Evolutionary conservation across 2,329 filamentous ascomycete genomes (phyloP), one percentile per base, ranked within the genome.

Genomic region (Aspergillus pseudoterreus): DNA sequence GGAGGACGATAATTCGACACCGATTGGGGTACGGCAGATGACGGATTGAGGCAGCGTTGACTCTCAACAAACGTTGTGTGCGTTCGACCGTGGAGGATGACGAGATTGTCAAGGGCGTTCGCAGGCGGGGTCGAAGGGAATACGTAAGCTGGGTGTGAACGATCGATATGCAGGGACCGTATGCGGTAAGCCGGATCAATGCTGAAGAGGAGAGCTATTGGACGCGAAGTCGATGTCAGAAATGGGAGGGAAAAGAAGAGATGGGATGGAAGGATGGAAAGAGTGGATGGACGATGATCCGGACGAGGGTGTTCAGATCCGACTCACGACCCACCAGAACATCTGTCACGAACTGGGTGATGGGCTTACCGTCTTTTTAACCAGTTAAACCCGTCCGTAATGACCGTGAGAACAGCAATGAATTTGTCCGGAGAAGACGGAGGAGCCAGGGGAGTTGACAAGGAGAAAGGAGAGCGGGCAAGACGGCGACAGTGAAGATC

Each of bases 381-480:
- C 42, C 54, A 51, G 50, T 47, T 44, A 47, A 45, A 49, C 42
- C 55, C 52, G 57, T 57, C 57, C 52, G 43, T 55, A 55, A 53
- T 48, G 57, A 54, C 45, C 46, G 59, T 51, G 51, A 54, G 53
- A 45, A 59, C 56, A 59, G 56, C 49, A 51, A 59, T 51, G 59
- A 64, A 63, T 15, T 45, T 43, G 43, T 47, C 43, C 35, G 35
- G 35, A 38, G 14, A n/a, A 38, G 35, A 17, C 14, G 35, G 35
- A 38, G 35, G 15, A 2, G 35, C 11, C 27, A 30, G 8, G 10
- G 10, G 27, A 17, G 35, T 38, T n/a, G 35, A 15, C 35, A 15
- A 11, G 35, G n/a, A 17, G 35, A 38, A n/a, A 30, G 27, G 27
- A 30, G 27, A 30, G 27, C 8, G 27, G 27, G 27, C 27, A 30